phyloP scores from a whole-genome alignment of 768 basidiomycete genomes.

The Sistotremastrum suecicum region DNA sequence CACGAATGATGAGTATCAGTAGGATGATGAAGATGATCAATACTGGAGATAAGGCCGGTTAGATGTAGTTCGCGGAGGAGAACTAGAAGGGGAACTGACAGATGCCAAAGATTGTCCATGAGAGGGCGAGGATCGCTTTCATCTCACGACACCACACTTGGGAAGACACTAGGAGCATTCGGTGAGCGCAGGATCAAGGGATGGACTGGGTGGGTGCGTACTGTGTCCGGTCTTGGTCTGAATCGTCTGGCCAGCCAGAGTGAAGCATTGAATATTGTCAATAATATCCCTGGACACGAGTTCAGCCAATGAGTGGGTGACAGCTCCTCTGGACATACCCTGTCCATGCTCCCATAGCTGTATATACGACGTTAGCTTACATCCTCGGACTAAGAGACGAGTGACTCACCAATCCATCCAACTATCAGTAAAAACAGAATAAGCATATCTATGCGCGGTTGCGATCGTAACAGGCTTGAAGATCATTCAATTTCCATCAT shows the following conservation, averaged over 20 bases:
- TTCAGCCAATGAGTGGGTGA: neutral
- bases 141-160: constrained; percentile 60
- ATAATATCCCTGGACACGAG: constrained; percentile 45
- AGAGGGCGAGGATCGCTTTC: constrained; percentile 67
- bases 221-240: constrained; percentile 42
- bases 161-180: constrained; percentile 29
- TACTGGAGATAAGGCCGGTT: constrained; percentile 17
- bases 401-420: constrained; percentile 53
- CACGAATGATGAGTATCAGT: constrained; percentile 36
- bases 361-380: constrained; percentile 1
- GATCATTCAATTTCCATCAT: constrained; percentile 3
- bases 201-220: constrained; percentile 18
- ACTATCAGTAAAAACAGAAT: constrained; percentile 39
- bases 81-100: constrained; percentile 19
- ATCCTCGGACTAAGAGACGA: neutral
- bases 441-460: constrained; percentile 47
- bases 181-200: constrained; percentile 3
- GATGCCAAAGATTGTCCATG: constrained; percentile 55
- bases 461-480: constrained; percentile 52
- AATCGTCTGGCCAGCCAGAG: constrained; percentile 25
- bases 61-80: neutral
- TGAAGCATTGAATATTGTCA: constrained; percentile 46
- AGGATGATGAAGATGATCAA: constrained; percentile 39
- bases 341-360: constrained; percentile 68
- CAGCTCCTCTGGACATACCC: constrained; percentile 29